Percentiles rank a stretch among this genome's conserved stretches.
phyloP scores from a whole-genome alignment of 164 flowering plant genomes.

The Akebia trifoliata region DNA sequence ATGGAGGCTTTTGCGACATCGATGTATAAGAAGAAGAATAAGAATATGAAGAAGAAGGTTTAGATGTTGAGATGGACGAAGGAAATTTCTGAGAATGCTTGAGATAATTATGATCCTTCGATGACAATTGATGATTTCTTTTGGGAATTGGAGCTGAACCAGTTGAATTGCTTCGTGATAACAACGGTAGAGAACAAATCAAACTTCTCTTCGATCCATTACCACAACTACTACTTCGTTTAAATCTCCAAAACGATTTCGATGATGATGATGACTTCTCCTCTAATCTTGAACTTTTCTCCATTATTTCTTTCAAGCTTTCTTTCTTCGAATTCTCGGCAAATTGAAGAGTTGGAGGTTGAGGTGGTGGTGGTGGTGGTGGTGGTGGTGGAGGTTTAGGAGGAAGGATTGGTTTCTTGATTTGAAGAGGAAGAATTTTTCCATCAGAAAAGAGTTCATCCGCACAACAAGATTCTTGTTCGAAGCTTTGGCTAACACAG shows the following conservation, averaged over 20 bases:
- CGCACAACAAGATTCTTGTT: conserved; percentile 44
- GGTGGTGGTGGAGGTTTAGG: conserved; percentile 7
- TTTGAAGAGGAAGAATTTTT: conserved; percentile 49
- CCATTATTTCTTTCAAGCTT: conserved; percentile 51
- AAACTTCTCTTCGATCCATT: conserved; percentile 24
- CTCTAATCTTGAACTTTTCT: conserved; percentile 27
- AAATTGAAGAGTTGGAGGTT: conserved; percentile 5
- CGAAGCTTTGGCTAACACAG: conserved; percentile 32
- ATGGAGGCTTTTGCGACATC: conserved; percentile 34
- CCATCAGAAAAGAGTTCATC: conserved; percentile 80
- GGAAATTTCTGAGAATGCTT: conserved; percentile 33
- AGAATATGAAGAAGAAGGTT: conserved; percentile 16
- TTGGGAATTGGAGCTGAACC: conserved; percentile 59
- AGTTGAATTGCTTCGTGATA: conserved; percentile 77
- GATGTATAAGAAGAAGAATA: conserved; percentile 8
- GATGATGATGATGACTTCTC: conserved; percentile 14
- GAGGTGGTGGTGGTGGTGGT: conserved; percentile 2
- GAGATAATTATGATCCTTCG: conserved; percentile 34
- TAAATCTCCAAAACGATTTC: conserved; percentile 66
- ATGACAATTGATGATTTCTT: conserved; percentile 3
- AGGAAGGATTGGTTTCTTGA: conserved; percentile 21
- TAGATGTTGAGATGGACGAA: conserved; percentile 6
- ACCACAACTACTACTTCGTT: conserved; percentile 62
- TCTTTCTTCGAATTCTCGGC: conserved; percentile 32
- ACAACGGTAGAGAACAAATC: conserved; percentile 43